phyloP scores from a whole-genome alignment of 164 flowering plant species.

The Chimonanthus salicifolius region DNA sequence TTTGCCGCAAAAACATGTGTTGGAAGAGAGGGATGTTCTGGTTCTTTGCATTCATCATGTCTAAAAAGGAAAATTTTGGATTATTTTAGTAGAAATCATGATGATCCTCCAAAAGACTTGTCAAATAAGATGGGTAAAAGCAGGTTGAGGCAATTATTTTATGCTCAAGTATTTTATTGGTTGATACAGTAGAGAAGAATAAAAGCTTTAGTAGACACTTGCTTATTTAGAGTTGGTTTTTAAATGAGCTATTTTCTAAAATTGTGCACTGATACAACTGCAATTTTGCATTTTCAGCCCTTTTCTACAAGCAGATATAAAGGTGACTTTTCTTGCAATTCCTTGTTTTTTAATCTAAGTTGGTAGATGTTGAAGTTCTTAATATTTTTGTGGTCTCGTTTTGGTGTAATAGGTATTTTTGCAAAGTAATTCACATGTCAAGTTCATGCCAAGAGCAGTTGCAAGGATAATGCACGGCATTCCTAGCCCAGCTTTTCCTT shows the following conservation, averaged over 20 bases:
- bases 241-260: background rate
- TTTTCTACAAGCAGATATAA: conserved; percentile 86
- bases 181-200: background rate
- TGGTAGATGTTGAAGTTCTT: background rate
- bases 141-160: conserved; percentile 42
- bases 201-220: background rate
- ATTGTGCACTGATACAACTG: background rate
- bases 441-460: conserved; percentile 91
- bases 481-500: conserved; percentile 87
- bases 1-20: conserved; percentile 54
- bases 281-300: conserved; percentile 50
- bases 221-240: background rate
- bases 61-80: conserved; percentile 64
- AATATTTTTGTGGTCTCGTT: background rate
- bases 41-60: conserved; percentile 60
- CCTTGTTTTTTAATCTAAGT: background rate
- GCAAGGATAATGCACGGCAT: conserved; percentile 98
- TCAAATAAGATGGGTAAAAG: conserved; percentile 40
- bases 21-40: conserved; percentile 47
- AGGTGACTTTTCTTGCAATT: conserved; percentile 36
- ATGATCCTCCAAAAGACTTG: conserved; percentile 15
- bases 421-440: conserved; percentile 69
- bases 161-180: background rate
- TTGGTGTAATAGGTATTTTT: conserved; percentile 61
- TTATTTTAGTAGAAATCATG: conserved; percentile 52